phyloP scores from a whole-genome alignment of 371 early-diverging fungal genomes.

The Thermomucor indicae-seudaticae region DNA sequence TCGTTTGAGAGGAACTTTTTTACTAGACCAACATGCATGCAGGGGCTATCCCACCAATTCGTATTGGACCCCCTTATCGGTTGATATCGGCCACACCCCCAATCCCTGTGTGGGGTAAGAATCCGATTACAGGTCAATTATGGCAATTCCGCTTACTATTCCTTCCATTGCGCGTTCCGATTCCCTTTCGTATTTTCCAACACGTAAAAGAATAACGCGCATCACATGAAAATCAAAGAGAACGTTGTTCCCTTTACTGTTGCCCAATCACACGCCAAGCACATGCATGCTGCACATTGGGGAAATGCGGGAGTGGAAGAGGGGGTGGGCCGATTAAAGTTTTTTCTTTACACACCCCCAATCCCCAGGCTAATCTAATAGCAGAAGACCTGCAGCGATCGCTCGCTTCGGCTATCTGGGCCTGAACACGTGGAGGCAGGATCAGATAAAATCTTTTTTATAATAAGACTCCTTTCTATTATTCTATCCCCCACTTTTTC shows the following conservation, averaged over 20 bases:
- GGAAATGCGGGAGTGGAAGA: too few relatives aligned
- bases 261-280: constrained; percentile 5
- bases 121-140: constrained; percentile 11
- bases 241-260: too few relatives aligned
- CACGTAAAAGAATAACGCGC: constrained; percentile 1
- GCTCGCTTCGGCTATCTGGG: neutral
- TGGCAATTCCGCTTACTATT: constrained; percentile 13
- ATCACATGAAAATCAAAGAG: constrained; percentile 14
- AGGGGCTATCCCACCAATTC: too few relatives aligned
- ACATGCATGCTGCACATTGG: constrained; percentile 5
- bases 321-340: too few relatives aligned
- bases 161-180: constrained; percentile 4
- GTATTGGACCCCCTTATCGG: constrained; percentile 17
- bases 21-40: too few relatives aligned
- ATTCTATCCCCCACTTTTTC: too few relatives aligned
- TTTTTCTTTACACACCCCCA: too few relatives aligned
- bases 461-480: too few relatives aligned
- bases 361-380: too few relatives aligned
- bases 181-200: neutral
- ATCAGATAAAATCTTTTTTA: too few relatives aligned
- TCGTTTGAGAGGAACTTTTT: too few relatives aligned
- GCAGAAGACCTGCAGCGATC: constrained; percentile 4
- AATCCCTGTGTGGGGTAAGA: constrained; percentile 18
- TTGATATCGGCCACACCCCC: constrained; percentile 6
- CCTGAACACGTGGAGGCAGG: constrained; percentile 4